Percentiles rank a stretch among this genome's conserved stretches.
phyloP scores from a whole-genome alignment of 2,329 filamentous ascomycete species.

The Colletotrichum limetticola region DNA sequence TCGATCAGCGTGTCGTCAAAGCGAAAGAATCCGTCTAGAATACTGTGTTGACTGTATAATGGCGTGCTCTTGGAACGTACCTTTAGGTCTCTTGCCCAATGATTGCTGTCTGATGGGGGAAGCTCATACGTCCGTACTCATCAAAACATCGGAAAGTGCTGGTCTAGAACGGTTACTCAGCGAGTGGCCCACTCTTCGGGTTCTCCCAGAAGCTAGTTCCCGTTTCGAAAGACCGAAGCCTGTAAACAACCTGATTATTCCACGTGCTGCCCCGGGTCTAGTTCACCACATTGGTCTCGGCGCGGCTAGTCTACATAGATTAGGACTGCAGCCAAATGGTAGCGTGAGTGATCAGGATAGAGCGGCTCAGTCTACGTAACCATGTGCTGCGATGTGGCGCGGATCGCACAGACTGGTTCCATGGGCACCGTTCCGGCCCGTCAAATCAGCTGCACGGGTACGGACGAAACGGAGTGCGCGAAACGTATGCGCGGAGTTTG shows the following conservation, averaged over 20 bases:
- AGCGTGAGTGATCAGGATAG: too few relatives aligned
- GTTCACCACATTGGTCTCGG: neutral
- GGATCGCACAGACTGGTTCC: neutral
- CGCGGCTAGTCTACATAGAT: too few relatives aligned
- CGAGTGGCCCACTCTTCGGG: neutral
- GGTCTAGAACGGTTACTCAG: neutral
- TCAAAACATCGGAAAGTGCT: neutral
- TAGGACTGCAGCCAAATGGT: neutral
- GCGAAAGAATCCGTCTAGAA: neutral
- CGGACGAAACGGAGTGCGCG: slow-evolving; percentile 10
- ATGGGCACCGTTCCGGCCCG: neutral
- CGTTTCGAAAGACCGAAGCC: neutral
- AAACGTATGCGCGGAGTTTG: neutral
- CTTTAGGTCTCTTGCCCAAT: neutral
- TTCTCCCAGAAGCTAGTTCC: neutral
- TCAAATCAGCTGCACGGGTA: neutral
- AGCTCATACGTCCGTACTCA: slow-evolving; percentile 5
- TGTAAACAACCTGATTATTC: neutral
- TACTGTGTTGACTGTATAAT: neutral
- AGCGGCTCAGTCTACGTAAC: neutral
- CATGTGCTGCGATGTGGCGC: neutral
- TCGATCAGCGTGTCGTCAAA: neutral
- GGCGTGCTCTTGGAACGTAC: too few relatives aligned
- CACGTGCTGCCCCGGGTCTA: slow-evolving; percentile 18
- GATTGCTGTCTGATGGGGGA: neutral